Evolutionary conservation across 305 asterid species (phyloP).

Genomic region (Fraxinus floribunda): DNA sequence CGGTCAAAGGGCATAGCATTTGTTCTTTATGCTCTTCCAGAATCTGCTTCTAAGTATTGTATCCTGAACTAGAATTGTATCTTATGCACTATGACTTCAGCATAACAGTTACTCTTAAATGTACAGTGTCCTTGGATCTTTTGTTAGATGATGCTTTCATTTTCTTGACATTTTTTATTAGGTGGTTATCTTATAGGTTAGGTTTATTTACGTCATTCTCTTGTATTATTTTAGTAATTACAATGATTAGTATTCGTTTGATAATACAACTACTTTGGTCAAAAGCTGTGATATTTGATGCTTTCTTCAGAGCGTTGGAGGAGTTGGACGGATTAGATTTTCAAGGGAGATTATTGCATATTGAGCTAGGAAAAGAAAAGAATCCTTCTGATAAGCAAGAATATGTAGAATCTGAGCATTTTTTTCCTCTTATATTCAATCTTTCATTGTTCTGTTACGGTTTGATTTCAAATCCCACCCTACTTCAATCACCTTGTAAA

Average conservation of each 20-base stretch:
- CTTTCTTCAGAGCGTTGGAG: slow-evolving; percentile 62
- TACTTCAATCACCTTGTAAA: background rate
- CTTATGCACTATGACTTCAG: background rate
- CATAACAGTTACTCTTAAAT: background rate
- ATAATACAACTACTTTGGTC: background rate
- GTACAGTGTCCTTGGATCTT: slow-evolving; percentile 6
- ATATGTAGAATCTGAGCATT: slow-evolving; percentile 38
- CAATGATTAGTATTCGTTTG: background rate
- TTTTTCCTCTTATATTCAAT: background rate
- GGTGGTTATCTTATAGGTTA: background rate
- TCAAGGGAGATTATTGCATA: slow-evolving; percentile 92
- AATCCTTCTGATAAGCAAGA: slow-evolving; percentile 39
- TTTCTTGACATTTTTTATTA: background rate
- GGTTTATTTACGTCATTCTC: slow-evolving; percentile 10
- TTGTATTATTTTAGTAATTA: background rate
- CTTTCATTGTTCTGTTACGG: background rate
- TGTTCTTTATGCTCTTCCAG: slow-evolving; percentile 71
- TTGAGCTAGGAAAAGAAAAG: slow-evolving; percentile 79
- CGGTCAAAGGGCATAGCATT: slow-evolving; percentile 86
- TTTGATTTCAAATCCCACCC: background rate
- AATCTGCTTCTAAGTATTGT: slow-evolving; percentile 80
- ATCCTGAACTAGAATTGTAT: slow-evolving; percentile 7
- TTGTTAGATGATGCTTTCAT: background rate
- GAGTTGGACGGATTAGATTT: slow-evolving; percentile 78
- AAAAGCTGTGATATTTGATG: slow-evolving; percentile 9